A percentile compares a stretch with the other conserved stretches of the same genome.
Conservation (phyloP, 768 basidiomycete species). For the Lactifluus piperatus region DNA sequence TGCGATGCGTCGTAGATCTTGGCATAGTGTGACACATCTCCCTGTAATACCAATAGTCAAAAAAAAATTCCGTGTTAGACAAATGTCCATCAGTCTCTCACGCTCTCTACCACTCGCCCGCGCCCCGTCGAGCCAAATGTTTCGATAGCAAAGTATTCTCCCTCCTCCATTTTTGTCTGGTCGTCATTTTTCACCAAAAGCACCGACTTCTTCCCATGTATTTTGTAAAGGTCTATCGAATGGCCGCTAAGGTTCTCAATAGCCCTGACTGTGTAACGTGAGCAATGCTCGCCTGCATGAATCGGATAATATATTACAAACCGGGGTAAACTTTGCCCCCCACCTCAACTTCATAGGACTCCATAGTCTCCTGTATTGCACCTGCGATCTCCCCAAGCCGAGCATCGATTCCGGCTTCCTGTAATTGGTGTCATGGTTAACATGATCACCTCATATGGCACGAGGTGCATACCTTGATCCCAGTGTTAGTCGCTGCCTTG, state of each 20-base stretch:
- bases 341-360: constrained; percentile 95
- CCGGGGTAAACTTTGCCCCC: constrained; percentile 75
- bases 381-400: constrained; percentile 88
- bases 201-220: constrained; percentile 91
- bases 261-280: constrained; percentile 60
- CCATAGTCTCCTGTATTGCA: constrained; percentile 96
- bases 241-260: constrained; percentile 95
- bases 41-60: constrained; percentile 35
- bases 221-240: constrained; percentile 81
- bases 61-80: not conserved
- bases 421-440: not conserved
- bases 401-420: constrained; percentile 97
- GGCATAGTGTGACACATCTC: constrained; percentile 93
- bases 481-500: constrained; percentile 89
- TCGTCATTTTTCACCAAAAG: constrained; percentile 85
- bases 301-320: constrained; percentile 25
- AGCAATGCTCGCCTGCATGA: constrained; percentile 9
- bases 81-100: constrained; percentile 26
- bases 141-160: constrained; percentile 98
- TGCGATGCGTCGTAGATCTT: constrained; percentile 58
- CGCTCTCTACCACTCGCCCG: constrained; percentile 78
- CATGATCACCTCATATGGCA: not conserved
- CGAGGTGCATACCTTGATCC: constrained; percentile 51
- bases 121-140: constrained; percentile 97
- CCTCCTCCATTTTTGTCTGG: constrained; percentile 97